Evolutionary conservation across 176 grass and related monocot species (phyloP), one percentile per base, ranked within the genome.

Genomic region (Oryza coarctata): DNA sequence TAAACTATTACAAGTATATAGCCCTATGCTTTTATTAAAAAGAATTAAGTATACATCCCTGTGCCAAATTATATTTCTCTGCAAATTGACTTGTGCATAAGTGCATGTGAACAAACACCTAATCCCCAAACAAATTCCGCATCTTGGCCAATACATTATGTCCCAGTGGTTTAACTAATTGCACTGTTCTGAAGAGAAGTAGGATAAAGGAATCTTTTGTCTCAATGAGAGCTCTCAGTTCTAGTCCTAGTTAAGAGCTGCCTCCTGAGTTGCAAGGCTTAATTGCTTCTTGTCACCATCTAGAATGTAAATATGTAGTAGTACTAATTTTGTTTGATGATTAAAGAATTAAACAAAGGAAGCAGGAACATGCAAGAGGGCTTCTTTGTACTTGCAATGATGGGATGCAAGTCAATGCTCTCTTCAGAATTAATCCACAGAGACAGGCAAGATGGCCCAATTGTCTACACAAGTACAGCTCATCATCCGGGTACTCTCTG

Each of bases 101-200:
- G 61, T 90, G 83, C 88, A 90, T 90, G 88, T 90, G 88, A 74
- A 52, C 47, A 83, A 83, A 33, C 84, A 83, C 79, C 88, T 86
- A 83, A 86, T 90, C 75, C 43, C 41, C 74, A 63, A 63, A 83
- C 69, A 69, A 83, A 79, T 63, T 90, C 36, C 26, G 84, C 84
- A 86, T 90, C 80, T 90, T 62, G 62, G 23, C 12, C 39, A 36
- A 89, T 76, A 75, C 36, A 85, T 50, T 85, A 85, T 63, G 64
- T 22, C 14, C 76, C 41, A 70, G 49, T 33, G 64, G 8, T 65
- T 89, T 81, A 85, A 81, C 70, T 64, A 85, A 71, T 40, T 26
- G 25, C 76, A n/a, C 32, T 75, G 49, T 32, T 85, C 36, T 80
- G 63, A 80, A 68, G 50, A 45, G 47, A 50, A 83, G n/a, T n/a